A percentile compares a stretch with the other conserved stretches of the same genome.
phyloP scores from a whole-genome alignment of 352 stramenopile species.

The Phytophthora europaea region DNA sequence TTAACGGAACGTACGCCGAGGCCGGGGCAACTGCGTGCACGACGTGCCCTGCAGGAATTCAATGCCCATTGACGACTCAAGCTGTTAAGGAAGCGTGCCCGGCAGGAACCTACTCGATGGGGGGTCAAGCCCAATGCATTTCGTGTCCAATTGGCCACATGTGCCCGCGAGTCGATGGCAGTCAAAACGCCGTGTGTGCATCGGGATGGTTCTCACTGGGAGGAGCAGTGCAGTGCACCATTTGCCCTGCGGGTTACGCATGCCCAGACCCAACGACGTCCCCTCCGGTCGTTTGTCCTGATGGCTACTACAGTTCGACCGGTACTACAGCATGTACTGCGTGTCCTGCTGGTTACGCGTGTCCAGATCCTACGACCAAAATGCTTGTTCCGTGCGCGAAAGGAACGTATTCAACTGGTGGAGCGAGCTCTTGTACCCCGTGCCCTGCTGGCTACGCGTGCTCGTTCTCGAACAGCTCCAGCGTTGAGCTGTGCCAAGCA shows the following conservation, averaged over 20 bases:
- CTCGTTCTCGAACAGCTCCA: conserved; percentile 65
- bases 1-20: conserved; percentile 58
- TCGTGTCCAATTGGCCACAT: conserved; percentile 58
- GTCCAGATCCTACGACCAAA: conserved; percentile 65
- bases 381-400: conserved; percentile 56
- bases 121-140: conserved; percentile 58
- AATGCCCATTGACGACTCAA: conserved; percentile 61
- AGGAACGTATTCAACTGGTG: conserved; percentile 69
- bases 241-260: conserved; percentile 67
- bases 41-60: conserved; percentile 62
- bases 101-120: conserved; percentile 71
- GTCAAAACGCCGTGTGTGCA: conserved; percentile 53
- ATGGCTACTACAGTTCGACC: conserved; percentile 70
- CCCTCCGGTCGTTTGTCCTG: conserved; percentile 45
- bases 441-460: conserved; percentile 88
- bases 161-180: conserved; percentile 62
- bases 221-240: conserved; percentile 60
- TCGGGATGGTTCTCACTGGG: conserved; percentile 53
- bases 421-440: conserved; percentile 60
- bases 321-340: conserved; percentile 61
- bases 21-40: conserved; percentile 56
- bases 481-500: conserved; percentile 61
- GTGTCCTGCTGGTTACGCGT: conserved; percentile 82
- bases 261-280: conserved; percentile 55
- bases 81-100: conserved; percentile 52